These are phyloP conservation scores for Stachybotrys echinatus DNA, from an alignment of 2,329 filamentous ascomycete species.

Conservation along the genomic window DNA sequence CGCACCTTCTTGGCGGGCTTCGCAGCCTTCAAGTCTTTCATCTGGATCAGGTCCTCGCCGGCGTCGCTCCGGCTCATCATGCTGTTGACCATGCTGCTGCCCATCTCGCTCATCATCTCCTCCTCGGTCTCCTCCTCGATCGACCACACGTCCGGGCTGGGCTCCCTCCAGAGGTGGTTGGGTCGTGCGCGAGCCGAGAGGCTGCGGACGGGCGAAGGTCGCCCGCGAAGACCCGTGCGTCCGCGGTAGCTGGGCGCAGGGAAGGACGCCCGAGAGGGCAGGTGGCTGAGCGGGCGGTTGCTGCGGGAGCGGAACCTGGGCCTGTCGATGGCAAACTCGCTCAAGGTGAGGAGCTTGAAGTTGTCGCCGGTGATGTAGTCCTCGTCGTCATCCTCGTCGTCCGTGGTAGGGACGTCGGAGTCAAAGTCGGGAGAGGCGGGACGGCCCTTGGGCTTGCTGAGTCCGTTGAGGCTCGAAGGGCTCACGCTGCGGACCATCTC, in stretches of 20 bases:
- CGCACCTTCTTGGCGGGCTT: conserved; percentile 53
- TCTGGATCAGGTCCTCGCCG: conserved; percentile 18
- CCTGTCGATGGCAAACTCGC: conserved; percentile 34
- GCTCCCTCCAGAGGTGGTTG: conserved; percentile 46
- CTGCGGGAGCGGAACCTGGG: conserved; percentile 22
- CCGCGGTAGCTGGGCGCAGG: conserved; percentile 22
- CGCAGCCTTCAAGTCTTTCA: conserved; percentile 25
- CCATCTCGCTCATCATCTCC: conserved; percentile 40
- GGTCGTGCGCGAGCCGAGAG: conserved; percentile 28
- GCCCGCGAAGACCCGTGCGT: conserved; percentile 20
- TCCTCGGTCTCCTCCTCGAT: conserved; percentile 56
- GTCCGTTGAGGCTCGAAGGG: conserved; percentile 49
- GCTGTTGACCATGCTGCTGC: conserved; percentile 22
- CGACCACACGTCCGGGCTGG: conserved; percentile 55
- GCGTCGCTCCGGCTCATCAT: conserved; percentile 21
- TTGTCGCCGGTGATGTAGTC: conserved; percentile 42
- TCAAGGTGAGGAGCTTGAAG: conserved; percentile 35
- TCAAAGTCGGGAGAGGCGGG: conserved; percentile 29
- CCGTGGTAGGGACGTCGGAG: conserved; percentile 36
- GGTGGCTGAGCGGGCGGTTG: conserved; percentile 22
- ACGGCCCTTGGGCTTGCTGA: conserved; percentile 35
- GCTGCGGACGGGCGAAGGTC: conserved; percentile 19
- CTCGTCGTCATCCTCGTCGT: conserved; percentile 43
- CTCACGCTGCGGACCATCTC: conserved; percentile 49
- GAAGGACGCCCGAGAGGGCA: conserved; percentile 19